Percentiles rank a stretch among this genome's conserved stretches.
Evolutionary conservation across 805 yeast genomes (phyloP).

Genomic region (Ogataea allantospora): DNA sequence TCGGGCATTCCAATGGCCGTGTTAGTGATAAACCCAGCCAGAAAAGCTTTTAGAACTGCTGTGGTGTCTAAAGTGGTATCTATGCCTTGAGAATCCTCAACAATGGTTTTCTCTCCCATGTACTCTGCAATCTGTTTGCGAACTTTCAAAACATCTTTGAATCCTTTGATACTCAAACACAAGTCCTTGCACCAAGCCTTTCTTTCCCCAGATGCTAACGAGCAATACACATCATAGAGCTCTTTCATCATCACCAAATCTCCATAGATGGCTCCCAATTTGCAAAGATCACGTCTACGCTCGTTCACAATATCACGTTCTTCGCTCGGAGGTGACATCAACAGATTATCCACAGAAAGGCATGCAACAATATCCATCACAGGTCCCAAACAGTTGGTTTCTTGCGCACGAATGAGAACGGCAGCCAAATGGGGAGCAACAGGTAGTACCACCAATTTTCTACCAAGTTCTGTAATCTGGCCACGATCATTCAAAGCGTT

Average conservation of each 20-base stretch:
- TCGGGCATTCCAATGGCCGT: constrained; percentile 96
- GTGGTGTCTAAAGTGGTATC: constrained; percentile 45
- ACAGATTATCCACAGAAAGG: constrained; percentile 84
- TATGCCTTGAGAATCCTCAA: constrained; percentile 19
- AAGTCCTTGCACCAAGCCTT: constrained; percentile 82
- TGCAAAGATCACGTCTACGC: constrained; percentile 65
- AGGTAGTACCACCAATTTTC: constrained; percentile 84
- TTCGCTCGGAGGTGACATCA: constrained; percentile 77
- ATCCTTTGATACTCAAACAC: constrained; percentile 74
- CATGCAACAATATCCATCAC: constrained; percentile 91
- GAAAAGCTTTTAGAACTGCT: constrained; percentile 69
- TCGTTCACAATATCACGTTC: constrained; percentile 81
- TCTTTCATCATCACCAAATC: constrained; percentile 84
- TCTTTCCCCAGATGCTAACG: constrained; percentile 52
- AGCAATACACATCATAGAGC: constrained; percentile 55
- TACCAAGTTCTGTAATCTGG: constrained; percentile 74
- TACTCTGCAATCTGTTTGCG: constrained; percentile 73
- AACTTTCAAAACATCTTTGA: constrained; percentile 72
- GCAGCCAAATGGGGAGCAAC: constrained; percentile 90
- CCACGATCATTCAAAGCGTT: constrained; percentile 80
- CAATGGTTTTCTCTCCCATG: constrained; percentile 46
- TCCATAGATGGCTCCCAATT: constrained; percentile 71
- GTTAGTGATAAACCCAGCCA: constrained; percentile 80
- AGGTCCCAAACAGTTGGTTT: constrained; percentile 47
- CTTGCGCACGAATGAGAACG: constrained; percentile 71